phyloP scores from a whole-genome alignment of 2,329 filamentous ascomycete species.

The Stemphylium lycopersici region DNA sequence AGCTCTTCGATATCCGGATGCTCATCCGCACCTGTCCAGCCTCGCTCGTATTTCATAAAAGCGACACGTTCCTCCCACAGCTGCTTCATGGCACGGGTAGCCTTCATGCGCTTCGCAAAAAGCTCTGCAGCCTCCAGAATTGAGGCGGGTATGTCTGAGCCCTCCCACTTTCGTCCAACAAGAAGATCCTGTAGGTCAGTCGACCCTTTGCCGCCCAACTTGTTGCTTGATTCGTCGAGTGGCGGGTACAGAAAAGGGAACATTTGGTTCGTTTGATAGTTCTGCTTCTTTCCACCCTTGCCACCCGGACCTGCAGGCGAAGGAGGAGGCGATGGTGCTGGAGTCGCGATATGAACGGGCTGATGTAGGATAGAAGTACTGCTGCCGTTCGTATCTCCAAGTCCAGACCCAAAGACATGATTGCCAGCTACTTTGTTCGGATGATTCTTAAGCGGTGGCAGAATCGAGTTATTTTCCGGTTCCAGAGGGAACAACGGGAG shows the following conservation, averaged over 20 bases:
- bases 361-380: slow-evolving; percentile 84
- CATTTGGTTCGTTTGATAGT: slow-evolving; percentile 98
- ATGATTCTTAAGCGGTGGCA: slow-evolving; percentile 83
- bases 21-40: slow-evolving; percentile 70
- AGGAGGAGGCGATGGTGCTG: slow-evolving; percentile 91
- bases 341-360: slow-evolving; percentile 97
- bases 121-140: slow-evolving; percentile 94
- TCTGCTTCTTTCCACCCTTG: slow-evolving; percentile 97
- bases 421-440: slow-evolving; percentile 60
- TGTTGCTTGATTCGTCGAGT: slow-evolving; percentile 85
- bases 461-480: slow-evolving; percentile 85
- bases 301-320: slow-evolving; percentile 83
- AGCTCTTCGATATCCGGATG: slow-evolving; percentile 54
- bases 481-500: slow-evolving; percentile 83
- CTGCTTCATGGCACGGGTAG: slow-evolving; percentile 89
- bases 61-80: slow-evolving; percentile 92
- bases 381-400: slow-evolving; percentile 54
- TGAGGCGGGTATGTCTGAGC: slow-evolving; percentile 90
- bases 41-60: slow-evolving; percentile 90
- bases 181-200: slow-evolving; percentile 79
- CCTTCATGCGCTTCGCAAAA: slow-evolving; percentile 87
- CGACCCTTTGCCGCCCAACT: slow-evolving; percentile 84
- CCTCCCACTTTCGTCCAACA: slow-evolving; percentile 87
- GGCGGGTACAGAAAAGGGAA: slow-evolving; percentile 98
- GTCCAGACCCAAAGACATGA: slow-evolving; percentile 59